phyloP scores from a whole-genome alignment of 805 yeast genomes.

The Candida namnaoensis region DNA sequence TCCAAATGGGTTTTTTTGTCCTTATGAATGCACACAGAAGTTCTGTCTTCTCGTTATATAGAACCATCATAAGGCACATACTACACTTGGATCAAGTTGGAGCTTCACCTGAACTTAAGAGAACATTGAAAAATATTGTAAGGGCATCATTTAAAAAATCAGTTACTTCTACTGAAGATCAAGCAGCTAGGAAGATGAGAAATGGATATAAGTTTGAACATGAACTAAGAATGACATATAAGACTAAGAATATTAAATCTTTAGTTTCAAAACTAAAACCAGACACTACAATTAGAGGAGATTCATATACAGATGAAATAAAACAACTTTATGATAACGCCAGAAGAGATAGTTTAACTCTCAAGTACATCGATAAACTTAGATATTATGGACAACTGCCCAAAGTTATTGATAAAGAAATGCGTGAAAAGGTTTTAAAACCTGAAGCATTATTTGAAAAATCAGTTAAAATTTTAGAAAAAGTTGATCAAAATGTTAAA shows the following conservation, averaged over 20 bases:
- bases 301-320: not conserved
- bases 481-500: constrained; percentile 1
- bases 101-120: too few species aligned
- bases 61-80: constrained; percentile 20
- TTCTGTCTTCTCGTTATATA: constrained; percentile 20
- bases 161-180: too few species aligned
- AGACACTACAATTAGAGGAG: not conserved
- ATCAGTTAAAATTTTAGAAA: constrained; percentile 6
- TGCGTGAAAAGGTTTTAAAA: constrained; percentile 4
- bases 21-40: constrained; percentile 16
- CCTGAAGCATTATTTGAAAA: constrained; percentile 14
- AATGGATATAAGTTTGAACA: constrained; percentile 8
- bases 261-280: not conserved
- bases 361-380: constrained; percentile 8
- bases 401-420: constrained; percentile 7
- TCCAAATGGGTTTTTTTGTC: constrained; percentile 21
- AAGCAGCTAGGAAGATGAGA: not conserved
- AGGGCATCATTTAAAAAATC: constrained; percentile 1
- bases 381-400: constrained; percentile 7
- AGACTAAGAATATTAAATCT: not conserved
- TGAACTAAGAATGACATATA: constrained; percentile 3
- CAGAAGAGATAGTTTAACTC: constrained; percentile 5
- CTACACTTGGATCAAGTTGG: constrained; percentile 3
- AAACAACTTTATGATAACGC: constrained; percentile 2
- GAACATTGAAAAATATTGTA: not conserved